Conservation (phyloP, 768 basidiomycete species). For the Leccinum obscurum region DNA sequence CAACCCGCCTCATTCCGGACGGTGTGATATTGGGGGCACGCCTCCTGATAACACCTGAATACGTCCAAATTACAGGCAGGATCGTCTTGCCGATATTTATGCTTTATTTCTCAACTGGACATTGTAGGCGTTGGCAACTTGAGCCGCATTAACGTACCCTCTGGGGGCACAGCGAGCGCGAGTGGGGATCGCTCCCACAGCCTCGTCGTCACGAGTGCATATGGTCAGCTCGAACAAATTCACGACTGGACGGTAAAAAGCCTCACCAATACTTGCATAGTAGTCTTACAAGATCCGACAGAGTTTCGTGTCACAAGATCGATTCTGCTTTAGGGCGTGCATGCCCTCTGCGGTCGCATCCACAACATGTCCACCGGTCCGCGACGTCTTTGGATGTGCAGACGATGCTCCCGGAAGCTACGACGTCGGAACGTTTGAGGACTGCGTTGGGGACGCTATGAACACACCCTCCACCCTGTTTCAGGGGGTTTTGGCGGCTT, state of each 20-base stretch:
- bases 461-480: constrained; percentile 61
- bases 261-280: constrained; percentile 5
- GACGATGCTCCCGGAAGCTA: constrained; percentile 65
- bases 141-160: constrained; percentile 62
- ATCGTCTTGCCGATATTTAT: constrained; percentile 15
- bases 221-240: constrained; percentile 55
- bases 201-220: constrained; percentile 73
- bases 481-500: constrained; percentile 60
- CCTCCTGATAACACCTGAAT: constrained; percentile 73
- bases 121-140: constrained; percentile 61
- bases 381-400: constrained; percentile 53
- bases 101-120: constrained; percentile 18
- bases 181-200: constrained; percentile 64
- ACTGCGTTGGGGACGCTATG: constrained; percentile 53
- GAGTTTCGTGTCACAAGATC: constrained; percentile 59
- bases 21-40: constrained; percentile 69
- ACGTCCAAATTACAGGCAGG: constrained; percentile 65
- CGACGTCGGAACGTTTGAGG: constrained; percentile 44
- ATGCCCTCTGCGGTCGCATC: constrained; percentile 51
- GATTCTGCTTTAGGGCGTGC: constrained; percentile 77
- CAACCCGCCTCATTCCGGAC: constrained; percentile 68
- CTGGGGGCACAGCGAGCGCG: constrained; percentile 57
- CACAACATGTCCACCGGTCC: constrained; percentile 59
- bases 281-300: constrained; percentile 28
- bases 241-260: constrained; percentile 68